phyloP scores from a whole-genome alignment of 495 filamentous ascomycete genomes.

The Penicillium coprophilum region DNA sequence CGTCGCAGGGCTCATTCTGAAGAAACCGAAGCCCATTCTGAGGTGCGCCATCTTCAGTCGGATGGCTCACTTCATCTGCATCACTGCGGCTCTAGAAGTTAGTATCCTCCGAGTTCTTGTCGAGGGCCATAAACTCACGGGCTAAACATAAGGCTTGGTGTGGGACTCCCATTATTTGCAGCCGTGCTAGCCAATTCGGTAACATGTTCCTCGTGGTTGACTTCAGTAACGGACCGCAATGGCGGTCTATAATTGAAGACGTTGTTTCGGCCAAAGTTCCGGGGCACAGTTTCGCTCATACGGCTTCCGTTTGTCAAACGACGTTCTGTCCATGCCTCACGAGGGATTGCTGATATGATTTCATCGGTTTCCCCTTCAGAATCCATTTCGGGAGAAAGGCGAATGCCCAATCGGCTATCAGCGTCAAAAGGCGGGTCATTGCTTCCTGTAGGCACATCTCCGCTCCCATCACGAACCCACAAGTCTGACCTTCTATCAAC shows the following conservation, averaged over 20 bases:
- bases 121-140: neutral
- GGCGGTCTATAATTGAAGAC: neutral
- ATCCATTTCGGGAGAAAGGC: neutral
- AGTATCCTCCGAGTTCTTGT: neutral
- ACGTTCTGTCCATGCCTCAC: neutral
- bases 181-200: no score
- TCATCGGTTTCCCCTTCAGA: neutral
- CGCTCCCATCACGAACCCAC: neutral
- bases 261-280: constrained; percentile 9
- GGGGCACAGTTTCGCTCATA: constrained; percentile 2
- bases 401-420: neutral
- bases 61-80: neutral
- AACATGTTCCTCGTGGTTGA: neutral
- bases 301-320: neutral
- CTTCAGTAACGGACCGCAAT: neutral
- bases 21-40: neutral
- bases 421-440: neutral
- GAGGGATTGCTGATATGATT: neutral
- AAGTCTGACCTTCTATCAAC: neutral
- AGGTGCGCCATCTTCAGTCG: neutral
- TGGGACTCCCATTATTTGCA: neutral
- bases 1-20: neutral
- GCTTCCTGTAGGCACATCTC: neutral
- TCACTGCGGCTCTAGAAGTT: neutral
- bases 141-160: neutral